Base-by-base conservation (phyloP, 352 stramenopile genomes). In the Phytophthora pisi region DNA sequence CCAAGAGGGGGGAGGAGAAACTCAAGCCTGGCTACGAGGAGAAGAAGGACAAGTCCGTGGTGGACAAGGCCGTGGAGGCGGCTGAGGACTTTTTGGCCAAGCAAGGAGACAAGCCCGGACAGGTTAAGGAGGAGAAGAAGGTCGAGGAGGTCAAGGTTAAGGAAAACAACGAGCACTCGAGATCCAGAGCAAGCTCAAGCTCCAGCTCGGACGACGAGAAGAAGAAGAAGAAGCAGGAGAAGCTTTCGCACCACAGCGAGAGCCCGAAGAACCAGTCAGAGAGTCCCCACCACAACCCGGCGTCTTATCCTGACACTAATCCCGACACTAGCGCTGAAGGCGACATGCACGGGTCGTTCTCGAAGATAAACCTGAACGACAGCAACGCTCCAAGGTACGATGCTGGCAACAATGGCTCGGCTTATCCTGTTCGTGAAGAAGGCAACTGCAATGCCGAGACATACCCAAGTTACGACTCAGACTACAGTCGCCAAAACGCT, bases 81-180 rank as follows among this genome's bases (percentile, higher is more conserved):
- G 65, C 65, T 0, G 65, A 72, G 30, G 65, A 72, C 47, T 72
- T 72, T 28, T 52, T 72, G 5, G 65, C 58, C 6, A 72, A 72
- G 54, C 65, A 72, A 64, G 65, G 58, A 45, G 28, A 51, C 18
- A 60, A 54, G 16, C 0, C 54, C 3, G n/a, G 38, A 16, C 10
- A 61, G 11, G 13, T 23, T 5, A 34, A 34, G 13, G 7, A 34
- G 47, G 23, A 30, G 9, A 34, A 36, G 24, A 3, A 28, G 43
- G 3, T 50, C n/a, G 18, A 50, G 43, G 15, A 26, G 43, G 43
- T 28, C 43, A 50, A 50, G 43, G 18, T 3, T 2, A 23, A 28
- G 24, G 53, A 58, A 13, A 55, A 53, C 20, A 56, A 51, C 2
- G 10, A 24, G 28, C 47, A 57, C 13, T 20, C n/a, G 5, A 51